These are phyloP conservation scores for Umbelopsis vinacea DNA, from an alignment of 192 early-diverging fungal genomes.

Conservation along the genomic window DNA sequence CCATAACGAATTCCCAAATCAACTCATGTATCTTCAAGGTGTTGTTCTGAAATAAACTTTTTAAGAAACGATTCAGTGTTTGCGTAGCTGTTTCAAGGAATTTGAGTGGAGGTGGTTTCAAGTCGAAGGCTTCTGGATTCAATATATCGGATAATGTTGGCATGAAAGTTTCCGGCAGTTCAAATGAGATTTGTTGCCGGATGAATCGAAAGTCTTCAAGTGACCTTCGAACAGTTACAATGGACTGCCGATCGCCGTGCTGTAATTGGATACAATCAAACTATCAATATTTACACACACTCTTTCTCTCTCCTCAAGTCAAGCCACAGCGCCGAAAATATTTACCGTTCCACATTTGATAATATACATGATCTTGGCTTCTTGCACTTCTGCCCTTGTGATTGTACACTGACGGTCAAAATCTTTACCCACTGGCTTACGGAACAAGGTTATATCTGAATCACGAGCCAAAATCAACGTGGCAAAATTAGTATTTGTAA, in stretches of 20 bases:
- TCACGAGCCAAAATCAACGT: neutral
- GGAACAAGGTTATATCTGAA: slow-evolving; percentile 5
- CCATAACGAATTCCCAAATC: slow-evolving; percentile 50
- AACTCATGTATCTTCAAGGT: slow-evolving; percentile 47
- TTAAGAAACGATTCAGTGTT: slow-evolving; percentile 46
- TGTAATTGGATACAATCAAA: slow-evolving; percentile 8
- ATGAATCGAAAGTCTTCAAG: slow-evolving; percentile 52
- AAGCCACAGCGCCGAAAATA: neutral
- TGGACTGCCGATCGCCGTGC: slow-evolving; percentile 30
- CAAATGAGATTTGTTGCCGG: slow-evolving; percentile 41
- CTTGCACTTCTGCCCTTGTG: slow-evolving; percentile 30
- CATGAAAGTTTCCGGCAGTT: slow-evolving; percentile 48
- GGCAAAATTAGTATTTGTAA: neutral
- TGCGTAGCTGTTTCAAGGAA: slow-evolving; percentile 34
- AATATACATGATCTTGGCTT: slow-evolving; percentile 36
- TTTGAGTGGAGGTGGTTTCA: slow-evolving; percentile 43
- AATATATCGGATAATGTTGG: slow-evolving; percentile 45
- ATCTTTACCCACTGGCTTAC: slow-evolving; percentile 6
- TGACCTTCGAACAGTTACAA: slow-evolving; percentile 47
- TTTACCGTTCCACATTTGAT: slow-evolving; percentile 50
- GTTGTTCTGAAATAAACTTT: slow-evolving; percentile 47
- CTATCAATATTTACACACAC: neutral
- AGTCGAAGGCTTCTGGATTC: slow-evolving; percentile 43
- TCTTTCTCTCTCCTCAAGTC: neutral
- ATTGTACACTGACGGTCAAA: slow-evolving; percentile 25